These are phyloP conservation scores for Cucurbita argyrosperma DNA, from an alignment of 306 rosid genomes.

Conservation along the genomic window DNA sequence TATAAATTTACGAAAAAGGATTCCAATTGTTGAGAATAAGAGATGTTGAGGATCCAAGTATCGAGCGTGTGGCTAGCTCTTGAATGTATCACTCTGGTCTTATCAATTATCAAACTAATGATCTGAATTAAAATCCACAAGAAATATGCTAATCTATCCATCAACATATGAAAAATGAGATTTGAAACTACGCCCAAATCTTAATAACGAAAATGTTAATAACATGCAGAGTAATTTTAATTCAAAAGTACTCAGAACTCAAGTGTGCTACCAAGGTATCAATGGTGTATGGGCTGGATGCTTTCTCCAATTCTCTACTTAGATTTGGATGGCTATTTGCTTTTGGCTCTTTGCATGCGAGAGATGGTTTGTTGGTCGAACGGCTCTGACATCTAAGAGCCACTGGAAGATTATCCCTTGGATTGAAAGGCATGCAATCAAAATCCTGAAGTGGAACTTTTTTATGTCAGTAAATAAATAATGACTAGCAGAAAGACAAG, in stretches of 20 bases:
- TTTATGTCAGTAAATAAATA: slow-evolving; percentile 11
- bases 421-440: slow-evolving; percentile 82
- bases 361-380: slow-evolving; percentile 21
- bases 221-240: not conserved
- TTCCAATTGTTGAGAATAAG: not conserved
- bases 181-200: not conserved
- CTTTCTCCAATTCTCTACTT: slow-evolving; percentile 37
- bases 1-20: not conserved
- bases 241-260: not conserved
- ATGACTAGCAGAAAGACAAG: not conserved
- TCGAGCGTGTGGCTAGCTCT: not conserved
- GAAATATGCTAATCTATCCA: not conserved
- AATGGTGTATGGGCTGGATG: slow-evolving; percentile 16
- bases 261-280: slow-evolving; percentile 30
- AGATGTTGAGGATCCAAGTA: not conserved
- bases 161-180: not conserved
- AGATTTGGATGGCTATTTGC: slow-evolving; percentile 23
- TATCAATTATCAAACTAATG: not conserved
- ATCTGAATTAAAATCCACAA: not conserved
- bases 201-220: not conserved
- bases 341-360: slow-evolving; percentile 27
- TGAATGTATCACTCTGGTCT: not conserved
- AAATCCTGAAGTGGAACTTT: slow-evolving; percentile 42
- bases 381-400: slow-evolving; percentile 37
- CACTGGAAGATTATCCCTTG: slow-evolving; percentile 66